These are phyloP conservation scores for Phytopythium vexans DNA, from an alignment of 352 stramenopile species.

Conservation along the genomic window DNA sequence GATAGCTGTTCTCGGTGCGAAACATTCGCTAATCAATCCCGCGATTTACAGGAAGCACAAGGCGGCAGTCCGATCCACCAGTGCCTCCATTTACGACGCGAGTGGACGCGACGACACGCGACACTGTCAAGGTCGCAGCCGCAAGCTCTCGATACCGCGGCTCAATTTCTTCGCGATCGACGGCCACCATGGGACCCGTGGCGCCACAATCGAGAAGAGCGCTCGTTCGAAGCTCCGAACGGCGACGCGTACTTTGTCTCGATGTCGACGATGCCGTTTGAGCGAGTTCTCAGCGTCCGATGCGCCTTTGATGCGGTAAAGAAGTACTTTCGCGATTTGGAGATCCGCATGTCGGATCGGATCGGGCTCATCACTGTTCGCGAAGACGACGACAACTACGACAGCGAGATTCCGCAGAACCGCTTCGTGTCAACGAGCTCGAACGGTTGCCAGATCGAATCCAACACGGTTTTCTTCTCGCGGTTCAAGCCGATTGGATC, in stretches of 20 bases:
- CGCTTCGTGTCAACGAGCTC: constrained; percentile 10
- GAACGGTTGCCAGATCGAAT: constrained; percentile 10
- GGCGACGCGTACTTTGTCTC: constrained; percentile 11
- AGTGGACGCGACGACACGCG: constrained; percentile 11
- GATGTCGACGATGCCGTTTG: constrained; percentile 26
- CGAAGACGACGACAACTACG: constrained; percentile 18
- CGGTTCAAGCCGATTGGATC: constrained; percentile 1
- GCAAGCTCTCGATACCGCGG: constrained; percentile 20
- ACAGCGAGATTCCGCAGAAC: constrained; percentile 14
- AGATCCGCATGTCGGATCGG: constrained; percentile 29
- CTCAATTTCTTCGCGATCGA: constrained; percentile 24
- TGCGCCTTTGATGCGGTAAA: constrained; percentile 19
- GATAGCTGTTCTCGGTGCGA: not conserved
- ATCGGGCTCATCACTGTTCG: constrained; percentile 19
- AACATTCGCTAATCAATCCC: not conserved
- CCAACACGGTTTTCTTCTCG: constrained; percentile 11
- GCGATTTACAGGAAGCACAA: constrained; percentile 2
- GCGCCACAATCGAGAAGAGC: constrained; percentile 1
- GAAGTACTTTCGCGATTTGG: constrained; percentile 14
- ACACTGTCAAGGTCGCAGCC: constrained; percentile 21
- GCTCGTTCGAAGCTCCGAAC: constrained; percentile 9
- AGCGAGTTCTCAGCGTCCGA: constrained; percentile 15
- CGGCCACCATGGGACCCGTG: constrained; percentile 19
- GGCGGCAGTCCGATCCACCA: constrained; percentile 14
- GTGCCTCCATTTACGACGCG: constrained; percentile 21